Percentiles rank a stretch among this genome's conserved stretches.
Evolutionary conservation across 2,329 filamentous ascomycete genomes (phyloP).

Genomic region (Diaporthe australafricana): DNA sequence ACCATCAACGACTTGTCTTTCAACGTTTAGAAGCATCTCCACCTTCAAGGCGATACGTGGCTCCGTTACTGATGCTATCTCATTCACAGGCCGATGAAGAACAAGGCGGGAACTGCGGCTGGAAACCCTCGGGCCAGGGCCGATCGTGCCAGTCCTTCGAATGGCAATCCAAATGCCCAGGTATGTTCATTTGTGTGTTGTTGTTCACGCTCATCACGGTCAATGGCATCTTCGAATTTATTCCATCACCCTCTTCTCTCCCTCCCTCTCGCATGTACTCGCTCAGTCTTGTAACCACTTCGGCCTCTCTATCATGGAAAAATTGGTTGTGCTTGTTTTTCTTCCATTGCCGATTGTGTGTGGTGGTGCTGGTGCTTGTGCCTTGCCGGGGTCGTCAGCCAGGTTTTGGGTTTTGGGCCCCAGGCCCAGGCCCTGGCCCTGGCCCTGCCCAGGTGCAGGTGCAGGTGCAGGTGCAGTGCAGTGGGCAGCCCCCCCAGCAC

Average conservation of each 20-base stretch:
- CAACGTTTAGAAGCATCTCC: not conserved
- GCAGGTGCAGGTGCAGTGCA: not conserved
- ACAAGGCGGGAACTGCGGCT: constrained; percentile 75
- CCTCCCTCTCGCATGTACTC: not conserved
- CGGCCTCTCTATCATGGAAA: constrained; percentile 26
- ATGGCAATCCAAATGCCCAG: constrained; percentile 64
- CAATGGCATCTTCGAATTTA: constrained; percentile 13
- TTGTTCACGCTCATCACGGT: constrained; percentile 11
- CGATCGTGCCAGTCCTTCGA: constrained; percentile 72
- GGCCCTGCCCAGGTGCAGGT: constrained; percentile 18
- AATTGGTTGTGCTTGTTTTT: not conserved
- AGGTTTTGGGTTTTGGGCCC: constrained; percentile 34
- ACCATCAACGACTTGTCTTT: not conserved
- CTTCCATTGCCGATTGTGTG: constrained; percentile 3
- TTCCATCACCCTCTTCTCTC: too few species aligned
- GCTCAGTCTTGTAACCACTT: not conserved
- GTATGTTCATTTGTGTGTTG: constrained; percentile 54
- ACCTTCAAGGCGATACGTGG: not conserved
- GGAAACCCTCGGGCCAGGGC: constrained; percentile 75
- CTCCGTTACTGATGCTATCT: constrained; percentile 38
- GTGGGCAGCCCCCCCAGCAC: constrained; percentile 10
- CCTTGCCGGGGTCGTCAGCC: constrained; percentile 25
- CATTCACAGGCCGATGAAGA: constrained; percentile 76
- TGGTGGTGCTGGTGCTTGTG: constrained; percentile 17
- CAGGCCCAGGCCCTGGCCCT: constrained; percentile 27